Conservation (phyloP, 345 rosid species). For the Aquilaria sinensis region DNA sequence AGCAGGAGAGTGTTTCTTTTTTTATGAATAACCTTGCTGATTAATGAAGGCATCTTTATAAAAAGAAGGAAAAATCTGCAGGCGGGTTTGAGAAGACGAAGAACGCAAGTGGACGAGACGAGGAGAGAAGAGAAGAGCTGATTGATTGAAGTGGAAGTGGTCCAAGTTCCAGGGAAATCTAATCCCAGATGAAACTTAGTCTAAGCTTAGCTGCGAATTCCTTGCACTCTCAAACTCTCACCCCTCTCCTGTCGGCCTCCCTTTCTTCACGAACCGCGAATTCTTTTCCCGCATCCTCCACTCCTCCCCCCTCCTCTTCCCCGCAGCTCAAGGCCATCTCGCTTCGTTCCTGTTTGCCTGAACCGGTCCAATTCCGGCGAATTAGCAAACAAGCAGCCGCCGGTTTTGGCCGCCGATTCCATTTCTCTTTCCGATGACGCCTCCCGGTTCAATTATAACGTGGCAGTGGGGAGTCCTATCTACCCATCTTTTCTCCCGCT, state of each 20-base stretch:
- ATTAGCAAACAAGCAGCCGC: neutral
- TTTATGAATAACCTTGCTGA: too few relatives aligned
- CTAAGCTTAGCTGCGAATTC: slow-evolving; percentile 19
- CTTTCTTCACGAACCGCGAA: slow-evolving; percentile 11
- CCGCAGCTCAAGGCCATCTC: slow-evolving; percentile 15
- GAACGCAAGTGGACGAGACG: too few relatives aligned
- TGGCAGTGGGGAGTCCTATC: slow-evolving; percentile 41
- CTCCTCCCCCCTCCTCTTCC: slow-evolving; percentile 15
- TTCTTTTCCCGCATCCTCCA: slow-evolving; percentile 16
- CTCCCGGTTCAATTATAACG: slow-evolving; percentile 30
- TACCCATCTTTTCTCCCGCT: slow-evolving; percentile 37
- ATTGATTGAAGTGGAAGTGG: too few relatives aligned
- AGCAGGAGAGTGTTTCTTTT: too few relatives aligned
- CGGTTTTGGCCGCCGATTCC: slow-evolving; percentile 5
- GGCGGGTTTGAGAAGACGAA: too few relatives aligned
- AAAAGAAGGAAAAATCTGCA: too few relatives aligned
- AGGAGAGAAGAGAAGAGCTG: too few relatives aligned
- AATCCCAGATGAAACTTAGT: slow-evolving; percentile 29
- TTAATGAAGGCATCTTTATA: too few relatives aligned
- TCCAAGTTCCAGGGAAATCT: too few relatives aligned
- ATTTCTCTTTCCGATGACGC: slow-evolving; percentile 7
- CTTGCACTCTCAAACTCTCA: slow-evolving; percentile 13
- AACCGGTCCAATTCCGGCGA: slow-evolving; percentile 9
- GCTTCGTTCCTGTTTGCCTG: slow-evolving; percentile 25
- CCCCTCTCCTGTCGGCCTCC: slow-evolving; percentile 13